Evolutionary conservation across 768 basidiomycete species (phyloP).

Genomic region (Hygrophorus pudorinus): DNA sequence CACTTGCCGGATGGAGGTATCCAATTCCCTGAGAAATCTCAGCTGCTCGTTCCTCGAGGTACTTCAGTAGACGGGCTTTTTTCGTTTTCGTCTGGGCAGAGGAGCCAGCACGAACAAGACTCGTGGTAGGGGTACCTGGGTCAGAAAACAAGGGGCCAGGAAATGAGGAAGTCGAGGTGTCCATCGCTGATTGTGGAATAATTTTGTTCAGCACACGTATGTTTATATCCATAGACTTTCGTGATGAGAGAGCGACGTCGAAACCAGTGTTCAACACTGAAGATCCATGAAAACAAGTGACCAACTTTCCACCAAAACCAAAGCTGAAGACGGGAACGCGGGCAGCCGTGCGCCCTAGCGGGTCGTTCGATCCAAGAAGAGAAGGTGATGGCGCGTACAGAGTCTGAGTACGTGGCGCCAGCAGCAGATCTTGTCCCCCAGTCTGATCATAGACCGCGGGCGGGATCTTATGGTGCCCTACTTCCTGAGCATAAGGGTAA

Average conservation of each 20-base stretch:
- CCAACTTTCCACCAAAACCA: conserved; percentile 87
- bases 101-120: conserved; percentile 62
- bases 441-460: background rate
- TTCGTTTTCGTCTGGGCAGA: conserved; percentile 68
- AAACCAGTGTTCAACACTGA: conserved; percentile 60
- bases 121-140: conserved; percentile 49
- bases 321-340: conserved; percentile 79
- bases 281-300: conserved; percentile 79
- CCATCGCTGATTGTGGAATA: conserved; percentile 58
- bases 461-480: conserved; percentile 9
- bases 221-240: conserved; percentile 58
- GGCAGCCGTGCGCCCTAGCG: conserved; percentile 60
- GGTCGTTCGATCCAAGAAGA: conserved; percentile 72
- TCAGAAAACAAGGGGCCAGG: conserved; percentile 88
- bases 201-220: conserved; percentile 59
- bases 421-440: background rate
- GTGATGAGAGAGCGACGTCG: conserved; percentile 65
- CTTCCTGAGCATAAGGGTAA: conserved; percentile 14
- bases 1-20: conserved; percentile 46
- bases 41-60: conserved; percentile 62
- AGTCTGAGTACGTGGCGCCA: conserved; percentile 21
- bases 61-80: conserved; percentile 67
- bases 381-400: conserved; percentile 83
- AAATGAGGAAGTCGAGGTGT: conserved; percentile 45
- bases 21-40: conserved; percentile 73